Evolutionary conservation across 2,329 filamentous ascomycete species (phyloP).

Genomic region (Fusarium pseudonygamai): DNA sequence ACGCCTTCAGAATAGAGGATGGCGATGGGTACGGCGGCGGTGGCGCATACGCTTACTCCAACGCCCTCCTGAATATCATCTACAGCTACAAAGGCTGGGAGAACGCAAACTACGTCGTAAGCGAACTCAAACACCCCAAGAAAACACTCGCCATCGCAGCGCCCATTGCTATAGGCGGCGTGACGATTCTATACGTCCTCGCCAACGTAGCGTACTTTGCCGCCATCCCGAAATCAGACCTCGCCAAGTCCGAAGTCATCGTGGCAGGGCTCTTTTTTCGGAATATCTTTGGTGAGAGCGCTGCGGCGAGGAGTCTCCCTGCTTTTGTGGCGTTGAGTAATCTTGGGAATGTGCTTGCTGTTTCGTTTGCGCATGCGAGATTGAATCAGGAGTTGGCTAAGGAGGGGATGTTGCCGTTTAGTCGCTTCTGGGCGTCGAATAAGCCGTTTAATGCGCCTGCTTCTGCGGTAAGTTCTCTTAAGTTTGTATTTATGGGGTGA

Average conservation of each 20-base stretch:
- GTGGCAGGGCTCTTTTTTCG: conserved; percentile 70
- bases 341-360: conserved; percentile 69
- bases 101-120: conserved; percentile 69
- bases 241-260: conserved; percentile 67
- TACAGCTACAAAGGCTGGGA: conserved; percentile 73
- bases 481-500: too few relatives aligned
- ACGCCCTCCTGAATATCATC: conserved; percentile 66
- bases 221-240: conserved; percentile 66
- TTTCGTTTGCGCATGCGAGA: conserved; percentile 67
- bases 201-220: conserved; percentile 74
- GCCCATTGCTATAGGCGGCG: conserved; percentile 65
- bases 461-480: conserved; percentile 53
- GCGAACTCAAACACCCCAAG: conserved; percentile 64
- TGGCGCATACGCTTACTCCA: conserved; percentile 63
- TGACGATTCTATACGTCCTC: conserved; percentile 69
- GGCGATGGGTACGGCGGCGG: conserved; percentile 58
- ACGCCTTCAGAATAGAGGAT: conserved; percentile 59
- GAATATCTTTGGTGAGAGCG: conserved; percentile 67
- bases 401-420: conserved; percentile 73
- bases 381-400: conserved; percentile 74
- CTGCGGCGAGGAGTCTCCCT: conserved; percentile 58
- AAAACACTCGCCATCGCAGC: conserved; percentile 65
- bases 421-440: conserved; percentile 74
- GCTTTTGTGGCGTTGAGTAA: conserved; percentile 70
- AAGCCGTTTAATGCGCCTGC: conserved; percentile 73